Evolutionary conservation across 129 eudicot genomes (phyloP), one percentile per base, ranked within the genome.

Genomic region (Pittosporum tobira): DNA sequence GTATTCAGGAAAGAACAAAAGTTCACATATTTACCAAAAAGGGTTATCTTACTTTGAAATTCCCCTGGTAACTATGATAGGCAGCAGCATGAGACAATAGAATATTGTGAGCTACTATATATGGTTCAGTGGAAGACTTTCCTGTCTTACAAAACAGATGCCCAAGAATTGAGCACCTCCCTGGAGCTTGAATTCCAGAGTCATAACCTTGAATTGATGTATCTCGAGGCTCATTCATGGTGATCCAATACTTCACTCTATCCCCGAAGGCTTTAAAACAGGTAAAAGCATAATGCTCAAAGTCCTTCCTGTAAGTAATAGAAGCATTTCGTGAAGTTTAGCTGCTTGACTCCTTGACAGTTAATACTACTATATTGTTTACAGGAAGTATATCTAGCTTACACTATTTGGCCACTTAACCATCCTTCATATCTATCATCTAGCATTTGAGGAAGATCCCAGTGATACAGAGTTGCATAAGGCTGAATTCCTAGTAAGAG

Each of bases 371-470:
- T 18, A 20, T 10, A 22, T 24, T 1, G 18, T 53, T 11, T 0
- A 7, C n/a, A 1, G 5, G 13, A 22, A 22, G 4, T 36, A 8
- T 15, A n/a, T 12, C 9, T 46, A 36, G 48, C 84, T 52, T 77
- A 87, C 96, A 87, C 59, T 36, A 93, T 72, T 71, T 71, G 81
- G 45, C 54, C 71, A 81, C 79, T 77, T 49, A 93, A 69, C 76
- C 90, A 79, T 48, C 99, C 96, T 37, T 81, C 94, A 38, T 93
- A 93, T 61, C 51, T 72, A 65, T 93, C 99, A 62, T 93, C 85
- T n/a, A 93, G 94, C 63, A 47, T 62, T 67, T 87, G 96, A 26
- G 99, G 99, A 51, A 87, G 96, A 79, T 93, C 99, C 99, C 99
- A 93, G 73, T 93, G 99, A 50, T 76, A 93, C 65, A 93, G 57